Percentiles rank a stretch among this genome's conserved stretches.
phyloP scores from a whole-genome alignment of 2,329 filamentous ascomycete genomes.

The Cordyceps farinosa region DNA sequence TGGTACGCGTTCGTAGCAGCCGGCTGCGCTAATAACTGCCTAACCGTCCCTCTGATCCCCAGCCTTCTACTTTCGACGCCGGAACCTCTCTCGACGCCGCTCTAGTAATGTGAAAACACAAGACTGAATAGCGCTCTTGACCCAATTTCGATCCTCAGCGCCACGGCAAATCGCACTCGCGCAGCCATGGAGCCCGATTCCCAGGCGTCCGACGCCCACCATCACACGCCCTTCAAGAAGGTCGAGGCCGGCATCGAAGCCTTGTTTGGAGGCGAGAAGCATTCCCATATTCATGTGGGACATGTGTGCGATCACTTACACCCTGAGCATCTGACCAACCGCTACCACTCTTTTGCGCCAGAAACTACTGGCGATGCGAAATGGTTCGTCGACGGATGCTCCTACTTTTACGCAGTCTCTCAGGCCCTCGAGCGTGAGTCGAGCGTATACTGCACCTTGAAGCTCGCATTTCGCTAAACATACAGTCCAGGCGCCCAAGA shows the following conservation, averaged over 20 bases:
- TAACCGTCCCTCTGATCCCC: neutral
- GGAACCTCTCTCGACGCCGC: neutral
- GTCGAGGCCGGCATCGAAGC: constrained; percentile 41
- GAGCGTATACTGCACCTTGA: neutral
- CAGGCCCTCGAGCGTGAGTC: constrained; percentile 64
- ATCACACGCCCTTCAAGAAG: constrained; percentile 30
- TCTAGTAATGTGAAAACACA: neutral
- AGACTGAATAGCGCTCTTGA: neutral
- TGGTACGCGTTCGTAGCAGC: neutral
- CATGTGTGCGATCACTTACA: constrained; percentile 41
- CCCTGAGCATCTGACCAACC: constrained; percentile 44
- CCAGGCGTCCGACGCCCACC: constrained; percentile 3
- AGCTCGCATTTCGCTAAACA: neutral
- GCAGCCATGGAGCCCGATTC: constrained; percentile 12
- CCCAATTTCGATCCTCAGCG: neutral
- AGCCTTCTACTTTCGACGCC: neutral
- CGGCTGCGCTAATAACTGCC: neutral
- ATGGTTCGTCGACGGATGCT: constrained; percentile 83
- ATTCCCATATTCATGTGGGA: constrained; percentile 43
- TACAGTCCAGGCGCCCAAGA: constrained; percentile 57
- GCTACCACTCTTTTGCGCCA: constrained; percentile 68
- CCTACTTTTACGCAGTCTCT: constrained; percentile 83
- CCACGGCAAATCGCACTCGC: neutral
- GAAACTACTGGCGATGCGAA: constrained; percentile 71
- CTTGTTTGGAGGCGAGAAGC: constrained; percentile 38